These are phyloP conservation scores for Lactarius psammicola DNA, from an alignment of 768 basidiomycete genomes.

Conservation along the genomic window DNA sequence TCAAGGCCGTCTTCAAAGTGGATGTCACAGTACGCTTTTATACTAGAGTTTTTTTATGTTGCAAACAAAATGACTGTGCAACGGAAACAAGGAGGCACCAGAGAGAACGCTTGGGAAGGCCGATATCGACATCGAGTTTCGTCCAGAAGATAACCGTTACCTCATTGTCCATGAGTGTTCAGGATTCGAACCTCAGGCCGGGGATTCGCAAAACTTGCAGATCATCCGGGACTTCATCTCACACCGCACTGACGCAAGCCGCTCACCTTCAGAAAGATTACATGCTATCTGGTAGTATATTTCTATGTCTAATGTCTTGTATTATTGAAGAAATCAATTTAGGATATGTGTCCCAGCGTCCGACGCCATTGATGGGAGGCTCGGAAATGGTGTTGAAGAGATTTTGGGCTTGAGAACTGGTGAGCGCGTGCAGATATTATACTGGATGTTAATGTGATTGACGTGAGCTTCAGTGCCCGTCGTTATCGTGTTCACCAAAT, in stretches of 20 bases:
- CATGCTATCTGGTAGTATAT: constrained; percentile 10
- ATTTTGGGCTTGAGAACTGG: not conserved
- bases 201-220: not conserved
- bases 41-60: not conserved
- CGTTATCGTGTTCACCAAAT: constrained; percentile 13
- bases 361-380: not conserved
- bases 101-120: not conserved
- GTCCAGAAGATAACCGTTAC: constrained; percentile 3
- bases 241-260: not conserved
- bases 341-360: not conserved
- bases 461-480: not conserved
- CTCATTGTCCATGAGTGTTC: constrained; percentile 11
- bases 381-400: not conserved
- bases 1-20: constrained; percentile 5
- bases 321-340: not conserved
- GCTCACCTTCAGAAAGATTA: constrained; percentile 1
- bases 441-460: no score
- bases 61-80: not conserved
- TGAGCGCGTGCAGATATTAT: not conserved
- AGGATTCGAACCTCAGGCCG: not conserved
- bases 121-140: not conserved
- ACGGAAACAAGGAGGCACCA: not conserved
- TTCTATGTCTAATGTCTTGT: not conserved
- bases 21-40: constrained; percentile 2
- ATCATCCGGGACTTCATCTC: constrained; percentile 1